Evolutionary conservation across 257 asterid species (phyloP), one percentile per base, ranked within the genome.

Genomic region (Forsythia suspensa): DNA sequence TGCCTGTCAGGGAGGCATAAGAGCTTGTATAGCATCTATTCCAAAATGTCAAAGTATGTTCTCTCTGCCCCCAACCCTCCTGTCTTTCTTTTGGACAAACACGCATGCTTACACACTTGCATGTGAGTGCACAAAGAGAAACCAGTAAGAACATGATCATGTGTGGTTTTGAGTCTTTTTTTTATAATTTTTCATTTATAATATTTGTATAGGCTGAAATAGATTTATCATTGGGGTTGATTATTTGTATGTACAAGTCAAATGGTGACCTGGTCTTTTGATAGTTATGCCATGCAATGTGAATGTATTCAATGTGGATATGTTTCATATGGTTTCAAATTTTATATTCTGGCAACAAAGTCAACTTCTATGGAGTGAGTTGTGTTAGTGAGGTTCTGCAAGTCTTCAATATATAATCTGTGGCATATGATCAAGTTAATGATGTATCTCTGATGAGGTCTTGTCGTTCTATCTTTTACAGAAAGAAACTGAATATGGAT

Each of bases 401-500:
- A 52, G 44, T 74, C 11, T 44, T 67, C 80, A 51, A 34, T 29
- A 46, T 46, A 11, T 38, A 55, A 76, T 65, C n/a, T 46, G 57
- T 77, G 46, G 68, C 6, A 11, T 72, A 63, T 63, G 70, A 63
- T 63, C 20, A 0, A 29, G 36, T 63, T 21, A 71, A 75, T 67
- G 61, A 51, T 77, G 24, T 12, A 55, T n/a, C 24, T 78, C 73
- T 70, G 41, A 20, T 78, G 71, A 38, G 67, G 65, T 75, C 4
- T 73, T 77, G 29, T 51, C n/a, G 6, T 57, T 29, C 63, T 72
- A 44, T 77, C 13, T 79, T 73, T 69, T 87, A 80, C 80, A 95
- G 99, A 90, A 96, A 94, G 87, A 92, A 92, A 87, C 90, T 96
- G 80, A 86, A 80, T 83, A 89, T 94, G 93, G 95, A 94, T 84